Evolutionary conservation across 148 eudicot genomes (phyloP).

Genomic region (Dysphania ambrosioides): DNA sequence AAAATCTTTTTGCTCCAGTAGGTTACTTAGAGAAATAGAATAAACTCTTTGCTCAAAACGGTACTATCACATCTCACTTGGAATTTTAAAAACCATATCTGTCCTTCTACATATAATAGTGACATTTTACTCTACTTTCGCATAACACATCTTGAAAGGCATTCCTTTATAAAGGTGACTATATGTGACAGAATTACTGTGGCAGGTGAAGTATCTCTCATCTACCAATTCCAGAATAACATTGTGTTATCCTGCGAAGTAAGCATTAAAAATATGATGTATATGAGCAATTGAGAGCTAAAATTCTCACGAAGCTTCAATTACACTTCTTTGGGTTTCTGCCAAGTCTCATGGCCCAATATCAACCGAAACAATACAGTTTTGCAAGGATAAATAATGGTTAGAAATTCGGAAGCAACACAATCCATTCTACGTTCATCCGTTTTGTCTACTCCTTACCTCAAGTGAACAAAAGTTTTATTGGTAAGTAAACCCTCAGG

Average conservation of each 20-base stretch:
- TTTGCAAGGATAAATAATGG: not conserved
- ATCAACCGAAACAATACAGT: not conserved
- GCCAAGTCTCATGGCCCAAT: not conserved
- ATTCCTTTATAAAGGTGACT: slow-evolving; percentile 4
- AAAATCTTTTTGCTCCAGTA: not conserved
- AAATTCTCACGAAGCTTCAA: not conserved
- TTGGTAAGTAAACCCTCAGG: too few relatives aligned
- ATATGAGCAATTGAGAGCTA: not conserved
- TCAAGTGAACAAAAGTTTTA: too few relatives aligned
- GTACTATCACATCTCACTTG: not conserved
- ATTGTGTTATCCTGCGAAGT: not conserved
- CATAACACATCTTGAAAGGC: not conserved
- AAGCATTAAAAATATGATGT: not conserved
- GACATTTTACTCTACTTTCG: slow-evolving; percentile 6
- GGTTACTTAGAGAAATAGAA: not conserved
- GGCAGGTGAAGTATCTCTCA: not conserved
- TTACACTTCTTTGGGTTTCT: not conserved
- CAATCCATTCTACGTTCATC: not conserved
- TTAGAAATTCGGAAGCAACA: not conserved
- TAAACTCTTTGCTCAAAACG: not conserved
- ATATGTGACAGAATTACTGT: not conserved
- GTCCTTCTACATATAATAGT: not conserved
- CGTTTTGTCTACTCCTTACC: too few relatives aligned
- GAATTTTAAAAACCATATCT: not conserved
- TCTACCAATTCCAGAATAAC: not conserved